Evolutionary conservation across 108 stramenopile species (phyloP), one percentile per base, ranked within the genome.

Genomic region (Bacterosira constricta): DNA sequence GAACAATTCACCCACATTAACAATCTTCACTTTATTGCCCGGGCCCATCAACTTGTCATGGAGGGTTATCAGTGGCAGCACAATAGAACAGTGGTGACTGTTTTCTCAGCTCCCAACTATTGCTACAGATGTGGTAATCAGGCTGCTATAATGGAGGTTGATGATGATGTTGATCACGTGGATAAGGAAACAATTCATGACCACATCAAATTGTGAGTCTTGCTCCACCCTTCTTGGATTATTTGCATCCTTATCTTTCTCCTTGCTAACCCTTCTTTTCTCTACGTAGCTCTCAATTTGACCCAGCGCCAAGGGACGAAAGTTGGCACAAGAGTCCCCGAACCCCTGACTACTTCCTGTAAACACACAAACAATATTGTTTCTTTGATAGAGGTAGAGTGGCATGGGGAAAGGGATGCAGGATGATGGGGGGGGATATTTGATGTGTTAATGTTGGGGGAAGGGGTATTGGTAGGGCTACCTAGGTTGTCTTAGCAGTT

Each of bases 31-130:
- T 90, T 97, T 42, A 87, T 97, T 45, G 88, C 96, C 20, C 77
- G 98, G 21, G 98, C 98, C 4, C 98, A 98, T 74, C 98, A 98
- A 79, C 86, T 98, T 26, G 98, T 97, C 26, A 98, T 97, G 98
- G 98, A 98, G 61, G 96, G 96, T 15, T 89, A 90, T 81, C 80
- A 90, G 85, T 87, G 86, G 85, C 80, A 85, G 69, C 85, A 87
- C 49, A 88, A 93, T 53, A 77, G 89, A 75, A 92, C 85, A 25
- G 86, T 97, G 49, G 97, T 99, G 49, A 99, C 98, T 8, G 92
- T 99, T 7, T 99, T 96, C 75, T 93, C 91, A 18, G 98, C 98
- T 17, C 98, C 98, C 44, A 99, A 99, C 78, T 97, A 97, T 83
- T 97, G 96, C 71, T 97, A 97, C 81, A 84, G 96, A 63, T 97